Conservation (phyloP, 768 basidiomycete species). For the Myochromella boudieri region DNA sequence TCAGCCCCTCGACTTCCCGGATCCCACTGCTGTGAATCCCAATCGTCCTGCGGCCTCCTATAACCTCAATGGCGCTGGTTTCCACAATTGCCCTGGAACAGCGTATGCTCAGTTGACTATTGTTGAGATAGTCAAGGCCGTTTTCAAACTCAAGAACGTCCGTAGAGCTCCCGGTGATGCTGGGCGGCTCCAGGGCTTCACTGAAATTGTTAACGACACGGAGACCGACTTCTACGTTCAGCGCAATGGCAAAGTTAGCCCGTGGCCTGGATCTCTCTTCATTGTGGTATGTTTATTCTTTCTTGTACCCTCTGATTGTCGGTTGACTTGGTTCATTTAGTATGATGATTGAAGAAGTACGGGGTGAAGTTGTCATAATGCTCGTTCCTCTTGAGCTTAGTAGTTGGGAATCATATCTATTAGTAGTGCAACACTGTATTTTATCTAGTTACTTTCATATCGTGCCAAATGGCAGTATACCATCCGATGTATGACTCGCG, state of each 20-base stretch:
- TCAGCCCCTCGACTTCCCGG: conserved; percentile 43
- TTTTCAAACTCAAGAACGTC: conserved; percentile 45
- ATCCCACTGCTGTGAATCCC: conserved; percentile 39
- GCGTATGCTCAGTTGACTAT: conserved; percentile 36
- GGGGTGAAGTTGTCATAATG: no score
- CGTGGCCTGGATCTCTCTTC: conserved; percentile 38
- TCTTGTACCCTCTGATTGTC: not conserved
- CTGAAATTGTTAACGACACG: conserved; percentile 28
- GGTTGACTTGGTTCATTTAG: not conserved
- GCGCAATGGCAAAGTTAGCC: conserved; percentile 30
- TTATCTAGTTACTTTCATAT: no score
- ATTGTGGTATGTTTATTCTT: conserved; percentile 26
- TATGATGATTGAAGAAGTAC: not conserved
- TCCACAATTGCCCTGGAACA: conserved; percentile 39
- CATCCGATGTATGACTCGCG: no score
- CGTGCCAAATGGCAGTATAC: no score
- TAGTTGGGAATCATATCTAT: no score
- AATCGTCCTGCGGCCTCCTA: conserved; percentile 29
- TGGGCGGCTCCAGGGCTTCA: conserved; percentile 36
- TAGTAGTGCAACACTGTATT: no score
- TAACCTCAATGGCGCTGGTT: conserved; percentile 33
- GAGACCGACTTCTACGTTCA: conserved; percentile 35
- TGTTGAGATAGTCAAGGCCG: conserved; percentile 41
- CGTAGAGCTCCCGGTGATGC: conserved; percentile 45
- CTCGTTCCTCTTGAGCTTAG: no score